Evolutionary conservation across 805 yeast species (phyloP).

Genomic region (Blastobotrys muscicola): DNA sequence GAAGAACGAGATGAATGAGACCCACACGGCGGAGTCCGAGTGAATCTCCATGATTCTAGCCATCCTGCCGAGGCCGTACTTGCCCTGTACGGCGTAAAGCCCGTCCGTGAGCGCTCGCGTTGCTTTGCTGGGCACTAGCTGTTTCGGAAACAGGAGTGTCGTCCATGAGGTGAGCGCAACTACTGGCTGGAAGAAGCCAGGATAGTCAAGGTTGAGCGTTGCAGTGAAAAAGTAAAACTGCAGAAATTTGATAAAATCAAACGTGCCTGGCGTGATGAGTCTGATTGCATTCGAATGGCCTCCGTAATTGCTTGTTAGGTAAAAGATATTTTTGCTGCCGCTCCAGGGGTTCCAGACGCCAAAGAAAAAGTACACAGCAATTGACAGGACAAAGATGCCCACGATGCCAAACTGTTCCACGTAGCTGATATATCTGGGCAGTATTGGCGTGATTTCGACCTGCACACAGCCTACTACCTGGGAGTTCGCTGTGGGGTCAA

Average conservation of each 20-base stretch:
- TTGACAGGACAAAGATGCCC: slow-evolving; percentile 33
- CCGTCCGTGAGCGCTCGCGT: slow-evolving; percentile 6
- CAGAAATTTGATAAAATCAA: slow-evolving; percentile 41
- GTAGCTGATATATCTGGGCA: slow-evolving; percentile 30
- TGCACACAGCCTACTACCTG: slow-evolving; percentile 38
- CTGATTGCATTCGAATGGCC: slow-evolving; percentile 47
- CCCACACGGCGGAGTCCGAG: slow-evolving; percentile 25
- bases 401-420: slow-evolving; percentile 34
- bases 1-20: slow-evolving; percentile 24
- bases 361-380: slow-evolving; percentile 28
- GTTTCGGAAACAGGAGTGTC: slow-evolving; percentile 34
- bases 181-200: slow-evolving; percentile 53
- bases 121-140: slow-evolving; percentile 6
- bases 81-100: slow-evolving; percentile 7
- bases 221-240: slow-evolving; percentile 55
- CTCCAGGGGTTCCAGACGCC: slow-evolving; percentile 46
- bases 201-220: slow-evolving; percentile 41
- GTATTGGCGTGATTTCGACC: slow-evolving; percentile 41
- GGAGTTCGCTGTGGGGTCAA: slow-evolving; percentile 20
- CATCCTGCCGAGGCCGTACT: slow-evolving; percentile 18
- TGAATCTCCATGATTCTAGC: slow-evolving; percentile 18
- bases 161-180: slow-evolving; percentile 46
- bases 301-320: slow-evolving; percentile 47
- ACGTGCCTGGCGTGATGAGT: slow-evolving; percentile 41
- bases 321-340: slow-evolving; percentile 43